Evolutionary conservation across 2,329 filamentous ascomycete genomes (phyloP).

Genomic region (Diaporthe citrichinensis): DNA sequence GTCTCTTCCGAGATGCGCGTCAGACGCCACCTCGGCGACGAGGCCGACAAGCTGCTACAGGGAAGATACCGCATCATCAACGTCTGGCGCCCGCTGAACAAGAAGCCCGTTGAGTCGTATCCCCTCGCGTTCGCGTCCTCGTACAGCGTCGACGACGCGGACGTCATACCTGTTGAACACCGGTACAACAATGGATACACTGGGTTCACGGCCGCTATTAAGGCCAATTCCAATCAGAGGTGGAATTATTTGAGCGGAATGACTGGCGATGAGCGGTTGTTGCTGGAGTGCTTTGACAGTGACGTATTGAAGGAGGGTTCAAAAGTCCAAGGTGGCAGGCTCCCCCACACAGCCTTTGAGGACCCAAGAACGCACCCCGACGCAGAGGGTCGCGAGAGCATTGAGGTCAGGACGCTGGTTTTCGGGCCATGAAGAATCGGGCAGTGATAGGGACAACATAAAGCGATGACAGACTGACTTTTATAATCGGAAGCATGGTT

Average conservation of each 20-base stretch:
- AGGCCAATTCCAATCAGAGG: conserved; percentile 71
- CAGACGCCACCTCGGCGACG: conserved; percentile 72
- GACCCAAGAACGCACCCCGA: conserved; percentile 80
- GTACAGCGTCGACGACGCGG: conserved; percentile 70
- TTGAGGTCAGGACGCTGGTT: conserved; percentile 88
- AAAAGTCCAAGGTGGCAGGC: conserved; percentile 65
- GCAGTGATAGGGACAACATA: neutral
- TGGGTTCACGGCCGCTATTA: conserved; percentile 82
- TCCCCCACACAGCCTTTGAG: conserved; percentile 84
- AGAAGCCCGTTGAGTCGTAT: conserved; percentile 72
- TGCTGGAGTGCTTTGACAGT: conserved; percentile 86
- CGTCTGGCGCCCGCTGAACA: conserved; percentile 80
- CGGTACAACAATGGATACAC: conserved; percentile 76
- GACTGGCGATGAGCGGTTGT: conserved; percentile 77
- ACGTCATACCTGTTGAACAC: conserved; percentile 81
- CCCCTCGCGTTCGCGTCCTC: conserved; percentile 80
- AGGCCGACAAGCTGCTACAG: conserved; percentile 75
- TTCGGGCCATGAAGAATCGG: conserved; percentile 71
- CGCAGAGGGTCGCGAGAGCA: conserved; percentile 84
- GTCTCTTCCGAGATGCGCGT: conserved; percentile 77
- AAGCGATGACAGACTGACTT: neutral
- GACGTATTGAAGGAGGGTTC: conserved; percentile 65
- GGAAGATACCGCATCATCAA: conserved; percentile 88
- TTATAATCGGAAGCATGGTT: neutral
- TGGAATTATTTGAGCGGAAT: conserved; percentile 90